Percentiles rank a stretch among this genome's conserved stretches.
These are phyloP conservation scores for Scheffersomyces quercinus DNA, from an alignment of 1,139 yeast species.

Conservation along the genomic window DNA sequence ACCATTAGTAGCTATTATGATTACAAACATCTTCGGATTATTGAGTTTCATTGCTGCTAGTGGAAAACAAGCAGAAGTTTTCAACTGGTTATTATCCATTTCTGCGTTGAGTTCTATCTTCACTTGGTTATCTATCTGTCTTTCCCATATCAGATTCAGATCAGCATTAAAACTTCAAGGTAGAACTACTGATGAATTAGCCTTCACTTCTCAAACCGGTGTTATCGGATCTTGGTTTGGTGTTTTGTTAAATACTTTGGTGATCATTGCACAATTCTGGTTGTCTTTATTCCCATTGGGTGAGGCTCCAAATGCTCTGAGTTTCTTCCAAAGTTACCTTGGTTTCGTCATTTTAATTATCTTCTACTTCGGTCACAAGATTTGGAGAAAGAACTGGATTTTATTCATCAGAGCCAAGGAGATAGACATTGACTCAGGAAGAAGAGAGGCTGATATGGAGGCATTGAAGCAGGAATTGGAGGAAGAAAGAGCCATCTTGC, in stretches of 20 bases:
- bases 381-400: slow-evolving; percentile 38
- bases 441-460: slow-evolving; percentile 67
- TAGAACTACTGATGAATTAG: slow-evolving; percentile 49
- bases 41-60: slow-evolving; percentile 33
- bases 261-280: slow-evolving; percentile 57
- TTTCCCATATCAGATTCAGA: slow-evolving; percentile 41
- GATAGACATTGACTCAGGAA: slow-evolving; percentile 68
- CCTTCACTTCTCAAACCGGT: slow-evolving; percentile 58
- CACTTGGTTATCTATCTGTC: slow-evolving; percentile 41
- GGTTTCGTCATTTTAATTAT: slow-evolving; percentile 39
- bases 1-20: slow-evolving; percentile 30
- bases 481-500: slow-evolving; percentile 56
- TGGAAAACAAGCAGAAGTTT: slow-evolving; percentile 32
- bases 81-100: slow-evolving; percentile 39
- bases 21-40: slow-evolving; percentile 30
- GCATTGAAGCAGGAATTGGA: slow-evolving; percentile 64
- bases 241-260: slow-evolving; percentile 44
- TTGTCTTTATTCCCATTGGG: slow-evolving; percentile 42
- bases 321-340: slow-evolving; percentile 37
- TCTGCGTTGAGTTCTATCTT: slow-evolving; percentile 41
- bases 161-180: slow-evolving; percentile 31
- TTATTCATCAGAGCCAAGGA: slow-evolving; percentile 48
- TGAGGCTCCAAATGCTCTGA: slow-evolving; percentile 32
- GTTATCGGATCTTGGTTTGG: slow-evolving; percentile 56
- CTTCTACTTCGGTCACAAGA: slow-evolving; percentile 41